These are phyloP conservation scores for Suillus placidus DNA, from an alignment of 768 basidiomycete genomes.

Conservation along the genomic window DNA sequence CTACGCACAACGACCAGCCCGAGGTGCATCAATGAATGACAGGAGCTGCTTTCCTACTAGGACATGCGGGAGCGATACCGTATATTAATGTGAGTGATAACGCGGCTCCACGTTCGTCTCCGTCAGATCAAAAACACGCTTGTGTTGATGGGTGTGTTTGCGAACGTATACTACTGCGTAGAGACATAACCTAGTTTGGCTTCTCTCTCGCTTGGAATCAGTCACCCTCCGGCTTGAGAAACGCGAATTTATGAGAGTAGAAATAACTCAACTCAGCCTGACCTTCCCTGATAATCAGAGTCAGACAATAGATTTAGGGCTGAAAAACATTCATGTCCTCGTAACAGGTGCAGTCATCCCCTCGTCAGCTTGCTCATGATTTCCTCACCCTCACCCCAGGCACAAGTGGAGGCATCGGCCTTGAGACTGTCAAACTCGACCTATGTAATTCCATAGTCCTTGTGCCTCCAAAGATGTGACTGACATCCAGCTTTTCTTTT, in stretches of 20 bases:
- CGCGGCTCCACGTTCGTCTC: too few relatives aligned
- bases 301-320: constrained; percentile 55
- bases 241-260: background rate
- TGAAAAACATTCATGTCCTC: constrained; percentile 66
- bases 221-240: background rate
- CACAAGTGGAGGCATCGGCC: constrained; percentile 76
- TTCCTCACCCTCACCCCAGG: constrained; percentile 40
- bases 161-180: background rate
- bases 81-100: too few relatives aligned
- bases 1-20: background rate
- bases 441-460: constrained; percentile 44
- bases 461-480: background rate
- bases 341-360: constrained; percentile 54
- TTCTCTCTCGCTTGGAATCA: background rate
- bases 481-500: constrained; percentile 4
- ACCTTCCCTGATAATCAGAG: background rate
- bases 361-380: background rate
- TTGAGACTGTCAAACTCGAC: constrained; percentile 61
- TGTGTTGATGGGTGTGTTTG: background rate
- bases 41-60: background rate
- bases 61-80: background rate
- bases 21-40: background rate
- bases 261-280: background rate
- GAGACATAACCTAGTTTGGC: background rate
- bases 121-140: too few relatives aligned